Evolutionary conservation across 345 rosid species (phyloP), one percentile per base, ranked within the genome.

Genomic region (Camelina sativa): DNA sequence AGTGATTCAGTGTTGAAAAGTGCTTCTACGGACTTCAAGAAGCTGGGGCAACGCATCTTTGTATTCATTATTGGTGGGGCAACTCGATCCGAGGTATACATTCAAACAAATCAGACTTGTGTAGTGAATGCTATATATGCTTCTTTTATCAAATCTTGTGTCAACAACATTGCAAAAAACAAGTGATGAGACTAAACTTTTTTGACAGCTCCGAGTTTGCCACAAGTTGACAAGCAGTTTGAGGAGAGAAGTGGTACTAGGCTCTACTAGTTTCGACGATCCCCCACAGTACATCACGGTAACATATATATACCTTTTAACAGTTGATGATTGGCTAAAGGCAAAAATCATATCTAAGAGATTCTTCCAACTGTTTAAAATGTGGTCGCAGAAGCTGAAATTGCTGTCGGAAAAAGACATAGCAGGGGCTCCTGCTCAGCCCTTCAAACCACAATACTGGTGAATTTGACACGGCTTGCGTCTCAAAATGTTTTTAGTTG

Each of bases 61-160:
- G 80, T 91, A 35, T 94, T 89, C 74, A 86, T 94, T 62, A 82
- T 94, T 60, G 98, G 98, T 11, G 98, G 96, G 47, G 98, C 97
- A 68, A 94, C 98, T 76, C 84, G 95, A 69, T 94, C 97, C 22
- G 97, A 94, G 98, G 97, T 91, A 78, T 81, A 71, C 57, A 55
- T 17, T 11, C 57, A 52, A 25, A 53, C 71, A 34, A 11, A 56
- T 15, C 58, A 8, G 5, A 72, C 19, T 64, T 40, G 25, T 72
- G 61, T 76, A 72, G 61, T 76, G 30, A 62, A 57, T 61, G 57
- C 60, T 60, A 32, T 28, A 28, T 28, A 28, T 80, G 61, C 55
- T 67, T 32, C 28, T 15, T 52, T 47, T 70, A 19, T 25, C 43
- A 32, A 28, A 41, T 15, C 9, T 35, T 44, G 6, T 62, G 32